Evolutionary conservation across 371 early-diverging fungal species (phyloP), one percentile per base, ranked within the genome.

Genomic region (Rhizomucor miehei): DNA sequence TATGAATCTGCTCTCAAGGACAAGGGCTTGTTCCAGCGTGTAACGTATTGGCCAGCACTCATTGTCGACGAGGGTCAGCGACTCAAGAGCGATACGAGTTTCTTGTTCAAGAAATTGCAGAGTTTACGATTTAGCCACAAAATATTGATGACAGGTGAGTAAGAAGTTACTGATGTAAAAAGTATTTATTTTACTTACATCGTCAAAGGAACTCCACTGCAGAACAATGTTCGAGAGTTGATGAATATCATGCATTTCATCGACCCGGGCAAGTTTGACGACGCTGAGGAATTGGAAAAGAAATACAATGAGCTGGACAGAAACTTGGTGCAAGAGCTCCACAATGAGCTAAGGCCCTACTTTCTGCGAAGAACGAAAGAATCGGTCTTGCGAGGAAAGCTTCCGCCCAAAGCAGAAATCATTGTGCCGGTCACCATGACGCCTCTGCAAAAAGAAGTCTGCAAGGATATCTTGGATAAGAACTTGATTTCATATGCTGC

Each of bases 361-460:
- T 88, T 99, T 52, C 66, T 99, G 60, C 75, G 99, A 50, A 77
- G 99, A 51, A 89, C 94, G 23, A 99, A 98, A 66, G 78, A 79
- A 48, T 82, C 92, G 34, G 93, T 95, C 0, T 73, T 93, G 29
- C 29, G 29, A 34, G 79, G 80, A n/a, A 65, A 71, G 51, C 66
- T 99, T 5, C 99, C 99, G 2, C 89, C 92, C 20, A 98, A 96
- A 73, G 74, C 79, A 38, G 97, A 95, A 54, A 66, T 89, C 3
- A 85, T 95, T 48, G 86, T 96, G 11, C 95, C 93, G 1, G 77
- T 94, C 1, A 69, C 82, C 2, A 82, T 96, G 87, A 88, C 90
- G 0, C 46, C 72, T 0, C 55, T 89, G 19, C 97, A 96, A 73
- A 84, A 82, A 58, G 81, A 88, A 67, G 73, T 94, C 17, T 94